Evolutionary conservation across 495 filamentous ascomycete species (phyloP), one percentile per base, ranked within the genome.

Genomic region (Neurospora sp.): DNA sequence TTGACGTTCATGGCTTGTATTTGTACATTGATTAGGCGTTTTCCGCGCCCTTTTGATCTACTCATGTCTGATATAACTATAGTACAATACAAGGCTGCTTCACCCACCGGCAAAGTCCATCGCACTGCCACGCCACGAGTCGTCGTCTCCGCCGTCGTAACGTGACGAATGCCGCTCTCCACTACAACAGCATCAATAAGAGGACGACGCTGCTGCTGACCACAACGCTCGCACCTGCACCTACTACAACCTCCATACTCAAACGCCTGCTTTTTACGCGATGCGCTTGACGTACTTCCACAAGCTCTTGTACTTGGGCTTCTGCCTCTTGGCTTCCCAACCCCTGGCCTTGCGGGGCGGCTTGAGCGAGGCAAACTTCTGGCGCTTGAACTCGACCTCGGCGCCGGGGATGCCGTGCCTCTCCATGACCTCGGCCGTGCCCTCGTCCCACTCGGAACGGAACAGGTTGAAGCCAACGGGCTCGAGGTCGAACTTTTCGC

Each of bases 391-490:
- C 84, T 97, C 93, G 71, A 97, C 78, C 77, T 97, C 91, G 71
- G 90, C 89, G 22, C 92, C 92, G 44, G 87, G 85, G 70, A 94
- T 84, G 70, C 89, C 90, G 73, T 92, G 89, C 79, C 91, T 83
- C 80, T 88, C 83, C 95, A 99, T 98, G 71, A 99, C 93, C 44
- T 85, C 89, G 73, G 87, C 89, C 42, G 91, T 99, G 71, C 88
- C 86, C 48, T 93, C 92, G 80, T 99, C 96, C 93, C 94, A 99
- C 73, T 90, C 81, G 74, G 88, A 91, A 73, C 96, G 89, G 89
- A 97, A 99, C 77, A 99, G 82, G 79, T 88, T 90, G 41, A 92
- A 90, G 70, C 96, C 96, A 44, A 97, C 90, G 8, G 94, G 86
- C 71, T 86, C 86, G 53, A 97, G 83, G 42, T 82, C 79, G 78